Evolutionary conservation across 768 basidiomycete genomes (phyloP).

Genomic region (Macrolepiota dolichaula): DNA sequence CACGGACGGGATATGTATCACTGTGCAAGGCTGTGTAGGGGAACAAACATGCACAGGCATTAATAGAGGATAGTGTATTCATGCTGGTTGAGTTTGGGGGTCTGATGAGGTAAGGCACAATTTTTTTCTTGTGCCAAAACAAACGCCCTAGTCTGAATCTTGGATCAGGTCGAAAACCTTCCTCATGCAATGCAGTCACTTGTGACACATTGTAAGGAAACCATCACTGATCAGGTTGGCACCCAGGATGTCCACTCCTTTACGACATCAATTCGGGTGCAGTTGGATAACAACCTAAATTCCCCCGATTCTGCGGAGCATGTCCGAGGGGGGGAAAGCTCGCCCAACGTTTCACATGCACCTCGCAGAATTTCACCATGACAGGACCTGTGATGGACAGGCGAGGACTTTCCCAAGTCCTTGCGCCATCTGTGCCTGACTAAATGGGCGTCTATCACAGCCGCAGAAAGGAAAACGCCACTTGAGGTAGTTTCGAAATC

Average conservation of each 20-base stretch:
- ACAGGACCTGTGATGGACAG: not conserved
- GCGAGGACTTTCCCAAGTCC: not conserved
- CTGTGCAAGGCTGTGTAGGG: too few species aligned
- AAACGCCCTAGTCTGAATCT: not conserved
- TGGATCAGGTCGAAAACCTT: not conserved
- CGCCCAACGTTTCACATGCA: not conserved
- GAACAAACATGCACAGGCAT: too few species aligned
- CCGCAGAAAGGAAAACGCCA: not conserved
- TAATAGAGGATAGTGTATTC: too few species aligned
- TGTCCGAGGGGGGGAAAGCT: not conserved
- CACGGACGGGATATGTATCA: too few species aligned
- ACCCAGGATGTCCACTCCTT: not conserved
- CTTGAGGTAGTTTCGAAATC: not conserved
- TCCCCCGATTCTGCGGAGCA: not conserved
- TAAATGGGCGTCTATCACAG: not conserved
- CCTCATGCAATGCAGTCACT: not conserved
- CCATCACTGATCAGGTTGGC: not conserved
- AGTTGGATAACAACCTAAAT: slow-evolving; percentile 2
- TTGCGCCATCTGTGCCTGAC: not conserved
- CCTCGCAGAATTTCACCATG: not conserved
- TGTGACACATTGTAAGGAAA: not conserved
- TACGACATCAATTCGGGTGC: slow-evolving; percentile 3
- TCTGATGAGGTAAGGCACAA: too few species aligned
- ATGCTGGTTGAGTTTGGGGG: too few species aligned
- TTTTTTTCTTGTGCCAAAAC: not conserved